Conservation (phyloP, 2,329 filamentous ascomycete genomes). For the Thelonectria olida region DNA sequence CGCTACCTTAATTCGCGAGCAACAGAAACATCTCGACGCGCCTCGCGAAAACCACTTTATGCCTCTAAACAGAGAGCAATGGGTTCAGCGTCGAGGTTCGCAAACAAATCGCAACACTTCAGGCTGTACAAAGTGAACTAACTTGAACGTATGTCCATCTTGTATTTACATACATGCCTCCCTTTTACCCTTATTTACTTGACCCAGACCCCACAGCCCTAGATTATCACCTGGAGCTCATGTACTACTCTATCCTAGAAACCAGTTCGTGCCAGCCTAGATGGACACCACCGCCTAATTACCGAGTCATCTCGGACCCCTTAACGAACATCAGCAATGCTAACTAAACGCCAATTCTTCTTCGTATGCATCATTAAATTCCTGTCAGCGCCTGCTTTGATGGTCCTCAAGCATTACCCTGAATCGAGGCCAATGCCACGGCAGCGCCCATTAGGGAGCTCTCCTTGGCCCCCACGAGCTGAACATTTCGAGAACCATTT, state of each 20-base stretch:
- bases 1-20: constrained; percentile 10
- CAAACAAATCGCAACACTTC: not conserved
- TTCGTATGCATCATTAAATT: constrained; percentile 14
- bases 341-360: constrained; percentile 8
- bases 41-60: constrained; percentile 26
- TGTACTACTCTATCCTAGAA: constrained; percentile 14
- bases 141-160: not conserved
- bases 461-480: constrained; percentile 75
- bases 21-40: constrained; percentile 15
- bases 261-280: not conserved
- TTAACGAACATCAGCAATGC: constrained; percentile 6
- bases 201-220: not conserved
- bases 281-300: not conserved
- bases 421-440: constrained; percentile 67
- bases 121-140: not conserved
- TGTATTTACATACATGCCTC: not conserved
- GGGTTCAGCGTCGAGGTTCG: not conserved
- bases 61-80: constrained; percentile 1
- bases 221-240: constrained; percentile 3
- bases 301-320: not conserved
- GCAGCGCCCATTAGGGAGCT: constrained; percentile 80
- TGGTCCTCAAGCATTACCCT: constrained; percentile 31
- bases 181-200: not conserved
- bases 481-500: constrained; percentile 57
- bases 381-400: no score